Conservation (phyloP, 306 rosid species). For the Citrullus colocynthis region DNA sequence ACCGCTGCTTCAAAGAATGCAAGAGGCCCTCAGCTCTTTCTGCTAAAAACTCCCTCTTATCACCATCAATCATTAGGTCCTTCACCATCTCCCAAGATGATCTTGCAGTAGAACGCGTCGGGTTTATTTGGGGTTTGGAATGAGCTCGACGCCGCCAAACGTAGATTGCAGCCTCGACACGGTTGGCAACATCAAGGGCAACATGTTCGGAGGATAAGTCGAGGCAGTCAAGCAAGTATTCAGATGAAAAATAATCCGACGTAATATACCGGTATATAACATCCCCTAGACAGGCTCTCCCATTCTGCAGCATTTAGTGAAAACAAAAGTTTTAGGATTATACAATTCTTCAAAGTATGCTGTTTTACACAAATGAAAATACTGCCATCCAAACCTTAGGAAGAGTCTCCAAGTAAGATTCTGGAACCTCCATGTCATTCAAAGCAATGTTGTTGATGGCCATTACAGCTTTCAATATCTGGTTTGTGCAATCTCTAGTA, state of each 20-base stretch:
- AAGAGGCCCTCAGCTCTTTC: conserved; percentile 76
- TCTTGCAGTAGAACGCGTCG: conserved; percentile 64
- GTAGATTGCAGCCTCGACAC: conserved; percentile 69
- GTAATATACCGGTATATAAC: conserved; percentile 69
- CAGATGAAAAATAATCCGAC: conserved; percentile 71
- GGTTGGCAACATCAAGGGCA: conserved; percentile 85
- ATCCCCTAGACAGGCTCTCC: conserved; percentile 86
- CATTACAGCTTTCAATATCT: conserved; percentile 79
- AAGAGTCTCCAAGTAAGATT: conserved; percentile 68
- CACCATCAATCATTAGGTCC: conserved; percentile 80
- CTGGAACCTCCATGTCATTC: conserved; percentile 84
- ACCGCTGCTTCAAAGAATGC: conserved; percentile 65
- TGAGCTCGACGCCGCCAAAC: conserved; percentile 80
- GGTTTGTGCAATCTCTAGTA: conserved; percentile 66
- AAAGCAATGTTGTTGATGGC: conserved; percentile 69
- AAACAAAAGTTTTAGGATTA: background rate
- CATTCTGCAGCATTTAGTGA: conserved; percentile 43
- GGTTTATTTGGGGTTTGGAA: conserved; percentile 32
- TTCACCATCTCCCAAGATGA: conserved; percentile 89
- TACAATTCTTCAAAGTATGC: background rate
- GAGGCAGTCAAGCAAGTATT: conserved; percentile 76
- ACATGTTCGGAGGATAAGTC: conserved; percentile 88
- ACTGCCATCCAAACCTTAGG: conserved; percentile 43
- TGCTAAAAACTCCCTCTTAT: conserved; percentile 74
- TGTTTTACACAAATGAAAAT: background rate